Percentiles rank a stretch among this genome's conserved stretches.
phyloP scores from a whole-genome alignment of 2,329 filamentous ascomycete genomes.

The Beauveria australis region DNA sequence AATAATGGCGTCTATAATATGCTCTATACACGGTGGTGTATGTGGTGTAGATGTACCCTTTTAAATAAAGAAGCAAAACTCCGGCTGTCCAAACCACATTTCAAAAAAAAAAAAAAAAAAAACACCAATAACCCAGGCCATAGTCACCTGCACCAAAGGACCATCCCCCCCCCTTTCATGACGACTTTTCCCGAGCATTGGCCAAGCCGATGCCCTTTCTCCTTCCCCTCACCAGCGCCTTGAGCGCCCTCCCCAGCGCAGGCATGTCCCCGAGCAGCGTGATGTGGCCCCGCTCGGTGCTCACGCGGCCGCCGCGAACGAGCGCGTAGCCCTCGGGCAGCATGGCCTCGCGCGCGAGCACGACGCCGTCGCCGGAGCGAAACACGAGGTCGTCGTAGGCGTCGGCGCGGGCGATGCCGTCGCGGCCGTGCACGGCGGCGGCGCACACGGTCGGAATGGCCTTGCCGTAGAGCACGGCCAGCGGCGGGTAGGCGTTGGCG shows the following conservation, averaged over 20 bases:
- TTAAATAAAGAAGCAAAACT: too few species aligned
- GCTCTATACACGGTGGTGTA: too few species aligned
- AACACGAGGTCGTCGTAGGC: conserved; percentile 84
- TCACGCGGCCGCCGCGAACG: conserved; percentile 65
- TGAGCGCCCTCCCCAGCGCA: conserved; percentile 67
- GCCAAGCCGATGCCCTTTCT: conserved; percentile 62
- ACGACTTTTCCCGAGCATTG: not conserved
- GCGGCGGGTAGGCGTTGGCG: conserved; percentile 71
- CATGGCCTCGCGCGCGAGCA: conserved; percentile 79
- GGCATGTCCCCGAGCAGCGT: conserved; percentile 78
- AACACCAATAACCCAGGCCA: too few species aligned
- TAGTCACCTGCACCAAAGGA: not conserved
- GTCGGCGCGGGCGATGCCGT: conserved; percentile 67
- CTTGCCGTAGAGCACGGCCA: conserved; percentile 80
- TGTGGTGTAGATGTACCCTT: too few species aligned
- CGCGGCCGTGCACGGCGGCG: conserved; percentile 62
- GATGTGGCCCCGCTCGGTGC: conserved; percentile 78
- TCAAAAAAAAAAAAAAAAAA: too few species aligned
- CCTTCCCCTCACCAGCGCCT: conserved; percentile 58
- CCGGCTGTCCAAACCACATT: too few species aligned
- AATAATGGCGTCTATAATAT: too few species aligned
- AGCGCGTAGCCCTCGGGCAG: conserved; percentile 70
- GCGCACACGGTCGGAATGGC: conserved; percentile 78
- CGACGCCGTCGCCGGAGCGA: conserved; percentile 81
- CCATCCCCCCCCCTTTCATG: not conserved